Conservation (phyloP, 1,284 basidiomycete species). For the Amylostereum areolatum region DNA sequence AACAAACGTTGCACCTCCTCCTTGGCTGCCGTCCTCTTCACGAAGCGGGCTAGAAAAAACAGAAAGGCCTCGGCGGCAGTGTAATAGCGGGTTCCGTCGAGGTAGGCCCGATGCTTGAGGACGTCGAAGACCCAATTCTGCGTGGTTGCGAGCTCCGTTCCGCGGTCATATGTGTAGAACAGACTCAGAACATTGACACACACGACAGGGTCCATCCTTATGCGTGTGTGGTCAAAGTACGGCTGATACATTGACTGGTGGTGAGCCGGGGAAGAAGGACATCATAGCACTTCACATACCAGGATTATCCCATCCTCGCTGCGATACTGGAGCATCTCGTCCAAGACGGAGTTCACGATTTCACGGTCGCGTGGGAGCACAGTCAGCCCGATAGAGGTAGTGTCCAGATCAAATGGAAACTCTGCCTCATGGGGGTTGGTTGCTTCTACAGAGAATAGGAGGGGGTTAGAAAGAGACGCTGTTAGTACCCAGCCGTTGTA, state of each 20-base stretch:
- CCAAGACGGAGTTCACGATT: constrained; percentile 32
- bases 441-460: constrained; percentile 18
- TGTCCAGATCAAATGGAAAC: constrained; percentile 41
- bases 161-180: constrained; percentile 42
- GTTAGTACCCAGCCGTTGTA: background rate
- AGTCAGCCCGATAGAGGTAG: constrained; percentile 37
- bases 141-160: constrained; percentile 33
- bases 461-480: background rate
- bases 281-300: constrained; percentile 15
- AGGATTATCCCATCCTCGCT: constrained; percentile 39
- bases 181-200: constrained; percentile 42
- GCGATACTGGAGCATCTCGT: constrained; percentile 41
- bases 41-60: constrained; percentile 40
- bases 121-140: constrained; percentile 40
- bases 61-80: constrained; percentile 40
- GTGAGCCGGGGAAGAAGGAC: background rate
- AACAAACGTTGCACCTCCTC: constrained; percentile 29
- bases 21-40: constrained; percentile 26
- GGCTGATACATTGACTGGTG: constrained; percentile 20
- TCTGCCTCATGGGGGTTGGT: constrained; percentile 32
- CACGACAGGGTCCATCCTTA: constrained; percentile 29
- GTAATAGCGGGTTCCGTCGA: constrained; percentile 47
- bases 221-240: constrained; percentile 35
- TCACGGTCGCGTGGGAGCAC: constrained; percentile 24
- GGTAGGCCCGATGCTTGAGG: constrained; percentile 39